Evolutionary conservation across 1,284 basidiomycete genomes (phyloP), one percentile per base, ranked within the genome.

Genomic region (Rhodotorula sp.): DNA sequence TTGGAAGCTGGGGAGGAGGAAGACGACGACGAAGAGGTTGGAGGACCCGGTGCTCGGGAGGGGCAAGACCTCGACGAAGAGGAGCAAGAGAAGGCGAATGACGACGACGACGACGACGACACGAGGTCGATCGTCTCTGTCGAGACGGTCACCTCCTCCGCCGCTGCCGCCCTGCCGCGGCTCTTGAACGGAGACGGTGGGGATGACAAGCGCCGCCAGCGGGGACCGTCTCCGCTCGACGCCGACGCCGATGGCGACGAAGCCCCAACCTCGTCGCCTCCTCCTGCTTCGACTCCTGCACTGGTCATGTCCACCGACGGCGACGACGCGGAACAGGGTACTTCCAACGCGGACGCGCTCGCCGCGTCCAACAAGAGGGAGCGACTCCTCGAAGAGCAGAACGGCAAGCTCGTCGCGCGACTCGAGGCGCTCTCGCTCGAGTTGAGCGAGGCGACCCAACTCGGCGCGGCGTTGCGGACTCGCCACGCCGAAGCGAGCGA

Each of bases 401-500:
- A 85, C 71, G 86, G 87, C 48, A 88, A 90, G n/a, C 84, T 95
- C 6, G 84, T 86, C 3, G 84, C 85, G n/a, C 89, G 91, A 15
- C 84, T 97, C 38, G 84, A 88, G 26, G 83, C 85, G 0, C 86
- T 97, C 5, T 86, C 90, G 0, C 83, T 84, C 26, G 91, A 93
- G 79, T 87, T 97, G 60, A 88, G 90, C 69, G 86, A 88, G 23
- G 90, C 93, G 0, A 84, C 94, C 38, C 86, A 89, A 64, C 82
- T 93, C 68, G 92, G 90, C 23, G 85, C 86, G 12, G 85, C 85
- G 0, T 84, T 97, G 10, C 90, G 93, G 79, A 85, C 85, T 0
- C 91, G 95, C 79, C 93, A 97, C 75, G 81, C 85, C 2, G 85
- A 87, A 34, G 91, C 93, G 2, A 90, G 92, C 77, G 84, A 85